Evolutionary conservation across 345 rosid species (phyloP).

Genomic region (Lepidium africanum): DNA sequence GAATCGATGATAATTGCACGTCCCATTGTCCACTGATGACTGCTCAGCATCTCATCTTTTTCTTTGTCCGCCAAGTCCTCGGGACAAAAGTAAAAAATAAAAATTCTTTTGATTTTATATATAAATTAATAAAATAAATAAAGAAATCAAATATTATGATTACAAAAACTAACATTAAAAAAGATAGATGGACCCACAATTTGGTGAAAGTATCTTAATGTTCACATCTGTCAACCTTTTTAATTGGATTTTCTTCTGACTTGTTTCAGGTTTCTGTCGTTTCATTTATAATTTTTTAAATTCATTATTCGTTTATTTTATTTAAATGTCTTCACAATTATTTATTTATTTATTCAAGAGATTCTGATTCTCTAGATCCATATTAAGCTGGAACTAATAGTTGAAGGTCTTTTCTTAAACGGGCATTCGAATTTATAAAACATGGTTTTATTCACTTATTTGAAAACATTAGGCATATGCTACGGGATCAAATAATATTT

Average conservation of each 20-base stretch:
- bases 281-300: constrained; percentile 1
- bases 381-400: no score
- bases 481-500: no score
- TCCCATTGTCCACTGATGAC: constrained; percentile 8
- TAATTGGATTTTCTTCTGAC: constrained; percentile 21
- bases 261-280: constrained; percentile 26
- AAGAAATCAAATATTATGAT: constrained; percentile 1
- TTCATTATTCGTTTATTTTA: not conserved
- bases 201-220: constrained; percentile 25
- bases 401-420: no score
- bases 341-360: no score
- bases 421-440: no score
- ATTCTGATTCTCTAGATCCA: no score
- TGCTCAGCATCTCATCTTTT: constrained; percentile 24
- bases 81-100: constrained; percentile 21
- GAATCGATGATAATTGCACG: constrained; percentile 29
- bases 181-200: constrained; percentile 14
- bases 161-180: not conserved
- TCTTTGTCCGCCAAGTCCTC: constrained; percentile 21
- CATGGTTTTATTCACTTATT: no score
- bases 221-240: constrained; percentile 25
- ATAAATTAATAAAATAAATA: not conserved
- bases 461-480: no score
- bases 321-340: not conserved
- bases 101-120: not conserved